Percentiles rank a stretch among this genome's conserved stretches.
Conservation (phyloP, 495 filamentous ascomycete species). For the Xylaria cubensis region DNA sequence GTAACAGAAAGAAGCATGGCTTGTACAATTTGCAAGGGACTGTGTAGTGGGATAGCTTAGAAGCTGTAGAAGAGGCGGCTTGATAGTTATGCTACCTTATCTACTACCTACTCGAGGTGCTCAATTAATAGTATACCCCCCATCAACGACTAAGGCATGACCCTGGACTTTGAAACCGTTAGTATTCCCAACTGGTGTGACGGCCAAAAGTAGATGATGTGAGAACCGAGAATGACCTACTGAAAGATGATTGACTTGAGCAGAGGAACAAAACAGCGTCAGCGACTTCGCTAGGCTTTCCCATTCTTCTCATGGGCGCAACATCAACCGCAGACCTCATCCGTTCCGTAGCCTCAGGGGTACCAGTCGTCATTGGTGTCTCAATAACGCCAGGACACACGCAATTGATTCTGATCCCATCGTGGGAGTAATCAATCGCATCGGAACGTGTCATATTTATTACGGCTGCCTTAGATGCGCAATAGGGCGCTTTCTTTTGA, state of each 20-base stretch:
- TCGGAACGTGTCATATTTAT: constrained; percentile 50
- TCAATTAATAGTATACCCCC: constrained; percentile 55
- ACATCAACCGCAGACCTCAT: constrained; percentile 51
- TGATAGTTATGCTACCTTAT: not conserved
- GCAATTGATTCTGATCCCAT: constrained; percentile 59
- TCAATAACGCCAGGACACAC: constrained; percentile 61
- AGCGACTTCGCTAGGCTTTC: constrained; percentile 56
- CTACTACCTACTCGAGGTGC: not conserved
- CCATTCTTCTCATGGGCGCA: constrained; percentile 60
- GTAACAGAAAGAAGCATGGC: too few species aligned
- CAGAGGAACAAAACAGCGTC: constrained; percentile 59
- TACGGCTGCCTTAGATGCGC: constrained; percentile 43
- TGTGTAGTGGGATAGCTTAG: not conserved
- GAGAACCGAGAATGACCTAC: not conserved
- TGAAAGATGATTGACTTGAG: constrained; percentile 55
- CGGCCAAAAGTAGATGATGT: not conserved
- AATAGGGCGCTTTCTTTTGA: constrained; percentile 35
- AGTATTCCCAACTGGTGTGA: not conserved
- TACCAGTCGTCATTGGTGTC: constrained; percentile 54
- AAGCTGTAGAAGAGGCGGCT: not conserved
- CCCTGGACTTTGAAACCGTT: constrained; percentile 46
- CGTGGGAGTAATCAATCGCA: constrained; percentile 58
- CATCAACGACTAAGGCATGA: constrained; percentile 59
- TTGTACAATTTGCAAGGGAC: too few species aligned
- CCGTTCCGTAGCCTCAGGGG: constrained; percentile 42